A percentile compares a stretch with the other conserved stretches of the same genome.
These are phyloP conservation scores for Penicillium paradoxum DNA, from an alignment of 495 filamentous ascomycete genomes.

Conservation along the genomic window DNA sequence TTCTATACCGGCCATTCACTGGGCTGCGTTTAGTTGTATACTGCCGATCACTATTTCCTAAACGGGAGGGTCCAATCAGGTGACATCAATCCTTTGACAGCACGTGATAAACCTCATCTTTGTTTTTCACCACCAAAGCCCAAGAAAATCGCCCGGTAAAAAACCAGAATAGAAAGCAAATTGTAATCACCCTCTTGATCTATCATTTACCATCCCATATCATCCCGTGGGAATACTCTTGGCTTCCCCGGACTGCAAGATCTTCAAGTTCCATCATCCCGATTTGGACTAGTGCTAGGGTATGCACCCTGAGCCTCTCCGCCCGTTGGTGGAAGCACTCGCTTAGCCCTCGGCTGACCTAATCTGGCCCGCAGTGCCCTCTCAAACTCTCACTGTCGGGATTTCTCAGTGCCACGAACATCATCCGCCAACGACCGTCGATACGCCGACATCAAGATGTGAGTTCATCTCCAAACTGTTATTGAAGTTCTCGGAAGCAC, in stretches of 20 bases:
- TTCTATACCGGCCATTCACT: neutral
- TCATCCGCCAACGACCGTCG: conserved; percentile 51
- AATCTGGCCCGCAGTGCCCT: conserved; percentile 33
- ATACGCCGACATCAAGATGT: conserved; percentile 54
- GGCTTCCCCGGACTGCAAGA: conserved; percentile 8
- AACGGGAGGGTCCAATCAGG: neutral
- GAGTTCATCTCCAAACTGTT: conserved; percentile 36
- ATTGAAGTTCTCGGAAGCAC: conserved; percentile 6
- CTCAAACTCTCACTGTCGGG: conserved; percentile 44
- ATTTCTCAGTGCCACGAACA: conserved; percentile 49
- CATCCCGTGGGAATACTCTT: neutral
- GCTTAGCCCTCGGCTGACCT: conserved; percentile 47
- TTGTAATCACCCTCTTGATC: neutral
- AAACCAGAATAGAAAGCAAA: neutral
- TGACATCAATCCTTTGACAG: neutral
- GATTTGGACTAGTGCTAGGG: conserved; percentile 18
- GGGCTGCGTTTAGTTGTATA: neutral
- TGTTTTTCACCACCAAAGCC: neutral
- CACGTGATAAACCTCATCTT: conserved; percentile 2
- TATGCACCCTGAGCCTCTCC: neutral
- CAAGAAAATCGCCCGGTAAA: neutral
- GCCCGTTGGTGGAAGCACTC: conserved; percentile 29
- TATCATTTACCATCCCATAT: neutral
- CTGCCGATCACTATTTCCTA: conserved; percentile 3
- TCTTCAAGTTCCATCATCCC: conserved; percentile 7